A percentile compares a stretch with the other conserved stretches of the same genome.
Evolutionary conservation across 169 alveolate genomes (phyloP).

Genomic region (Babesia bigemina): DNA sequence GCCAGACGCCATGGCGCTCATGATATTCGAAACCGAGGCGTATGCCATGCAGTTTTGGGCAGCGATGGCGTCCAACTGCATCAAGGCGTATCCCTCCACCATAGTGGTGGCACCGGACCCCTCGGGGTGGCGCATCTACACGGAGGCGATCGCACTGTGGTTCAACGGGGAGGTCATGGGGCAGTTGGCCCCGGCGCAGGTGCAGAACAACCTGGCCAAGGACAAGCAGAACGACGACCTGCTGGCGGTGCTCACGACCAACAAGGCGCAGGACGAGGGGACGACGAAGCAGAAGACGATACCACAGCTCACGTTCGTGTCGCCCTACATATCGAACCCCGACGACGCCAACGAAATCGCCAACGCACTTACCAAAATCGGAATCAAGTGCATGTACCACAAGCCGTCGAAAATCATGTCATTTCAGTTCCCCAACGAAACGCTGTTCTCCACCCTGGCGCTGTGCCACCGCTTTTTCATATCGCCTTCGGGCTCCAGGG

Average conservation of each 20-base stretch:
- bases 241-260: constrained; percentile 56
- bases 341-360: constrained; percentile 61
- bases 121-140: constrained; percentile 70
- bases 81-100: constrained; percentile 64
- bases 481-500: constrained; percentile 62
- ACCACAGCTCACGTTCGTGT: constrained; percentile 41
- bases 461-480: constrained; percentile 44
- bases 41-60: constrained; percentile 67
- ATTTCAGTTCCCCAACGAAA: constrained; percentile 64
- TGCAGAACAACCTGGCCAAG: not conserved
- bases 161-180: constrained; percentile 31
- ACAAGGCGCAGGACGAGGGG: constrained; percentile 22
- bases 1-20: constrained; percentile 68
- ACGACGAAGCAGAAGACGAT: constrained; percentile 8
- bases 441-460: constrained; percentile 38
- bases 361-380: constrained; percentile 26
- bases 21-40: constrained; percentile 50
- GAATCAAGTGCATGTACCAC: constrained; percentile 70
- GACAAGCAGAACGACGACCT: constrained; percentile 44
- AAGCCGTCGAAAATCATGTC: constrained; percentile 70
- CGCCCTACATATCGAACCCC: constrained; percentile 44
- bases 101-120: constrained; percentile 67
- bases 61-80: constrained; percentile 30
- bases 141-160: constrained; percentile 66
- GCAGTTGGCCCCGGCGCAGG: constrained; percentile 6